These are phyloP conservation scores for Yamadazyma insecticola DNA, from an alignment of 805 yeast species.

Conservation along the genomic window DNA sequence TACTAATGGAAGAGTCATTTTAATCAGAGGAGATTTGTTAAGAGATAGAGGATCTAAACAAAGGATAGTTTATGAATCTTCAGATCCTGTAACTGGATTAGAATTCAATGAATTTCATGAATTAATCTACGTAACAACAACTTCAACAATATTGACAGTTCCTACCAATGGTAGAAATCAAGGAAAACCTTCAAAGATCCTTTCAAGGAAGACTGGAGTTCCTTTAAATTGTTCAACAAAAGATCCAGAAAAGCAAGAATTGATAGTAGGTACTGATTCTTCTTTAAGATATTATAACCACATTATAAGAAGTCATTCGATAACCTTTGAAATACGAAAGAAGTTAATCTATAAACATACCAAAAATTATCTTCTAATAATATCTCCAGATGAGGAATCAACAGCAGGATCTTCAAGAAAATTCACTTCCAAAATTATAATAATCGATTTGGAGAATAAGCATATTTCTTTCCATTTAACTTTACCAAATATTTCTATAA, in stretches of 20 bases:
- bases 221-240: slow-evolving; percentile 47
- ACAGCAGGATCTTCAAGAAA: slow-evolving; percentile 11
- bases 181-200: slow-evolving; percentile 49
- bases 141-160: slow-evolving; percentile 65
- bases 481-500: slow-evolving; percentile 56
- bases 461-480: slow-evolving; percentile 66
- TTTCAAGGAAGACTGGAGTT: slow-evolving; percentile 46
- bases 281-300: slow-evolving; percentile 60
- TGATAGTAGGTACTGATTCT: slow-evolving; percentile 64
- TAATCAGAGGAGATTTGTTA: slow-evolving; percentile 81
- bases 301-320: slow-evolving; percentile 47
- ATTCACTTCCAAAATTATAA: slow-evolving; percentile 51
- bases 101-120: slow-evolving; percentile 51
- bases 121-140: slow-evolving; percentile 65
- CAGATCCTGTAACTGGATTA: slow-evolving; percentile 79
- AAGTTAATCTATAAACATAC: slow-evolving; percentile 43
- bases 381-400: slow-evolving; percentile 42
- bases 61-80: slow-evolving; percentile 65
- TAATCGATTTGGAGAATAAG: slow-evolving; percentile 68
- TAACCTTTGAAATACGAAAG: slow-evolving; percentile 56
- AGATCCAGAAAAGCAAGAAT: slow-evolving; percentile 38
- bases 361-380: slow-evolving; percentile 54
- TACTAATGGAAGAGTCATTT: slow-evolving; percentile 76
- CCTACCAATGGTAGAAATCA: slow-evolving; percentile 76
- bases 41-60: slow-evolving; percentile 91